Base-by-base conservation (phyloP, 805 yeast genomes). In the Nakazawaea populi region DNA sequence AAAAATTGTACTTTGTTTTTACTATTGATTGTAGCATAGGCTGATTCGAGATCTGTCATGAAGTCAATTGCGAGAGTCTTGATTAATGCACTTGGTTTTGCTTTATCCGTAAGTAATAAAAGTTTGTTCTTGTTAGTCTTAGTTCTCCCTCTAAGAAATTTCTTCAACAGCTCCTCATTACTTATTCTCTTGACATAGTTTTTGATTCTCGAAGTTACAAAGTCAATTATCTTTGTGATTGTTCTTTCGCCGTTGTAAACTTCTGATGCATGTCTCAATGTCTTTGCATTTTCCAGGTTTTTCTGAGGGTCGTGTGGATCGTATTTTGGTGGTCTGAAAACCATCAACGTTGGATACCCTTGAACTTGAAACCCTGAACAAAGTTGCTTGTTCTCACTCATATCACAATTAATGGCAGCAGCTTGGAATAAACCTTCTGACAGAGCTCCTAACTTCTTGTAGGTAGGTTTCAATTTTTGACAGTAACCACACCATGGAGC, bases 401-500 rank as follows among this genome's bases (percentile, higher is more conserved):
- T 75, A 60, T 90, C 96, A 69, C 99, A 94, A 65, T 92, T 85
- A 10, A 94, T 87, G 42, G 96, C 86, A 10, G 82, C 97, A 18
- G 89, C 82, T 55, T 82, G 80, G 6, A 78, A 77, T 46, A 79
- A 67, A 6, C 78, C 79, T 31, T 77, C 76, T 6, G 87, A 70
- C 31, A 69, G 65, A 47, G 77, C 79, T 6, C 87, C 95, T 11
- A 84, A 80, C 60, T 83, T 83, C 46, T 73, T 70, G 65, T 74
- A 85, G 1, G 80, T 80, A 4, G 86, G 83, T 52, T 82, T 79
- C 47, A 92, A 70, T 52, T 81, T 76, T 59, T 83, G 77, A 68
- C 99, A 92, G 67, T 92, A 89, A 5, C 97, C 97, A 72, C 99
- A 92, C 98, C 98, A 91, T 38, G 97, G 97, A 4, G 98, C 97